Percentiles rank a stretch among this genome's conserved stretches.
Conservation (phyloP, 768 basidiomycete genomes). For the Mycena rebaudengoi region DNA sequence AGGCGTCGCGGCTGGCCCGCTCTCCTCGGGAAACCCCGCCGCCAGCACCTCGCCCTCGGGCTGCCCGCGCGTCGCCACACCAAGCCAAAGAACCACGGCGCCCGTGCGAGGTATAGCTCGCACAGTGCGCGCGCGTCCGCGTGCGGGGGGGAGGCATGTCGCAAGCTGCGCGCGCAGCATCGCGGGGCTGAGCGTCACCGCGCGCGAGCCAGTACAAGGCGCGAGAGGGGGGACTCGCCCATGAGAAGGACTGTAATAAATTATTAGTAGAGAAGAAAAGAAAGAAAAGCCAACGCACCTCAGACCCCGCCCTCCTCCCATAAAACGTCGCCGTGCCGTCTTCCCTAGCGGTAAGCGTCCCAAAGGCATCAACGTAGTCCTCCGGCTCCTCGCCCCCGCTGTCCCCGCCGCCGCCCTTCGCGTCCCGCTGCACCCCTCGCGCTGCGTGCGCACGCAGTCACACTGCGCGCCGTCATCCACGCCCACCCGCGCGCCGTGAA, state of each 20-base stretch:
- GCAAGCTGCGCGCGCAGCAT: constrained; percentile 43
- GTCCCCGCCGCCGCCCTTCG: not conserved
- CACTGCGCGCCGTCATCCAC: no score
- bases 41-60: constrained; percentile 73
- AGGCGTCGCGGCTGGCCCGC: constrained; percentile 29
- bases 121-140: constrained; percentile 64
- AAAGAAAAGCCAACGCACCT: no score
- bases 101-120: constrained; percentile 79
- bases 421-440: not conserved
- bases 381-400: constrained; percentile 50
- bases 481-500: no score
- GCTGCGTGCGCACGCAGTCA: no score
- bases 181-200: constrained; percentile 4
- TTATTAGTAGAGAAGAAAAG: no score
- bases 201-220: constrained; percentile 26
- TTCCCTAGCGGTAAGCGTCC: constrained; percentile 72
- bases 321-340: constrained; percentile 78
- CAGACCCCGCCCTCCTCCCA: constrained; percentile 77
- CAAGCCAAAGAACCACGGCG: constrained; percentile 84
- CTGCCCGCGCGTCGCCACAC: constrained; percentile 70
- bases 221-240: constrained; percentile 43
- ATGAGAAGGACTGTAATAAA: no score
- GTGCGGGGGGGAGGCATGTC: constrained; percentile 65
- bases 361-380: constrained; percentile 73
- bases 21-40: constrained; percentile 64